Conservation (phyloP, 306 rosid genomes). For the Abrus pulchellus region DNA sequence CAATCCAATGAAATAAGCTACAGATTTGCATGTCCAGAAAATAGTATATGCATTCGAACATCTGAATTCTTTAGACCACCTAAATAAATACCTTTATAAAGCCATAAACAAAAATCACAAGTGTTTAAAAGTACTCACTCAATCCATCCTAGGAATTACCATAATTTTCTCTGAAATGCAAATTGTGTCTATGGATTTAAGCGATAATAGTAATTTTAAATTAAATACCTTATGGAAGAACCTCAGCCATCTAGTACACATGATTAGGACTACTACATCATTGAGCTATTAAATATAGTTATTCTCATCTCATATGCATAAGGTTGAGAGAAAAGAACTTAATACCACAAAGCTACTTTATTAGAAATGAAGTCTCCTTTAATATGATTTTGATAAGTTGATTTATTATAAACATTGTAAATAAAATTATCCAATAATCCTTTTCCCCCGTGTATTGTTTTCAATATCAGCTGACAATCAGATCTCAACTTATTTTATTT, state of each 20-base stretch:
- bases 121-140: neutral
- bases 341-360: neutral
- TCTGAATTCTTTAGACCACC: constrained; percentile 4
- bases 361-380: neutral
- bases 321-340: constrained; percentile 18
- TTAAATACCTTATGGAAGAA: constrained; percentile 7
- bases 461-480: constrained; percentile 11
- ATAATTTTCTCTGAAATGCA: constrained; percentile 9
- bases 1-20: constrained; percentile 12
- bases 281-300: neutral
- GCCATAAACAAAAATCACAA: too few species aligned
- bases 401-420: neutral
- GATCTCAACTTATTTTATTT: constrained; percentile 10
- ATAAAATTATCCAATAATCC: neutral
- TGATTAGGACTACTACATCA: constrained; percentile 26
- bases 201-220: neutral
- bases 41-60: neutral
- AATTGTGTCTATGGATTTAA: neutral
- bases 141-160: neutral
- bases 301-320: neutral
- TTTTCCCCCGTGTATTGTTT: neutral
- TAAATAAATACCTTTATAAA: constrained; percentile 1
- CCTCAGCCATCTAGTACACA: constrained; percentile 4
- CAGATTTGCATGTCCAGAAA: constrained; percentile 26
- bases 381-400: neutral